These are phyloP conservation scores for Aspergillus unguis DNA, from an alignment of 2,329 filamentous ascomycete genomes.

Conservation along the genomic window DNA sequence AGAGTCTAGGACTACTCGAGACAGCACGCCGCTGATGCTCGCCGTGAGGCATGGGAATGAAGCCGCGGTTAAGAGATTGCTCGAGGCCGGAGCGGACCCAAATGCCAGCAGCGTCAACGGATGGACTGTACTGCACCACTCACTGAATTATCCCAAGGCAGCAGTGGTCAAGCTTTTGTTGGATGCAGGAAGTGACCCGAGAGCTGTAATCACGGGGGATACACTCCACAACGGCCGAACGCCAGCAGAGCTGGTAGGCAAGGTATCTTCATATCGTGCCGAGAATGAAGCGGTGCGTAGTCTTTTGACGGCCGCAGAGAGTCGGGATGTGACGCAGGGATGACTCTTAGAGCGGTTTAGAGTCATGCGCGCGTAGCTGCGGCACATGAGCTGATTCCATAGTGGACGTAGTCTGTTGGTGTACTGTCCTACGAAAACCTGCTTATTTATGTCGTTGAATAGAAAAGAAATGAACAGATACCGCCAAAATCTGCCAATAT, in stretches of 20 bases:
- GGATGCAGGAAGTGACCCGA: neutral
- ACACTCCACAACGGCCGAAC: neutral
- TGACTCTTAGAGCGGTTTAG: no score
- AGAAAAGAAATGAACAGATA: no score
- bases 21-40: neutral
- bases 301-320: no score
- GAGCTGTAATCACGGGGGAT: neutral
- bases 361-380: no score
- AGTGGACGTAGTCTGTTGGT: no score
- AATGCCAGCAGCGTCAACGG: neutral
- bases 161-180: neutral
- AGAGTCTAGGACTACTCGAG: neutral
- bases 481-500: no score
- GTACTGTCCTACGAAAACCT: no score
- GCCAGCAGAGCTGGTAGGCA: neutral
- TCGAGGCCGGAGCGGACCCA: neutral
- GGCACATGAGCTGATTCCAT: no score
- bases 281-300: neutral
- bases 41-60: neutral
- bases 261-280: neutral
- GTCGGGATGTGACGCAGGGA: no score
- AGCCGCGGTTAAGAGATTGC: neutral
- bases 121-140: neutral
- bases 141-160: neutral
- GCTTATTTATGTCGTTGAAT: no score